Base-by-base conservation (phyloP, 345 rosid species). In the Arabidopsis arenosa region DNA sequence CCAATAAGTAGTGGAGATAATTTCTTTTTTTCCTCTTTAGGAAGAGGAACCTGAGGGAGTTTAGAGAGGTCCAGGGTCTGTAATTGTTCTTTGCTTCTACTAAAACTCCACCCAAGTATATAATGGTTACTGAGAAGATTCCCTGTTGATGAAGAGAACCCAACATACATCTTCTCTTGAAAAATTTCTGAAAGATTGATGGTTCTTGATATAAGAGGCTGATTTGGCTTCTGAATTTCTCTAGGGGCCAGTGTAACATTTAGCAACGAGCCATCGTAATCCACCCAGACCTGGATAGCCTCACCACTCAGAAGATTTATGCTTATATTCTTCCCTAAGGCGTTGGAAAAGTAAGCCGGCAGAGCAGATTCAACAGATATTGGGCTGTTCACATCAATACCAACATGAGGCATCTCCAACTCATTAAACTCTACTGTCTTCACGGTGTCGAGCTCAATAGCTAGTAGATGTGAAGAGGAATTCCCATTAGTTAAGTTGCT, bases 101-200 rank as follows among this genome's bases (percentile, higher is more conserved):
- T 80, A 74, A 83, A 90, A 78, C 90, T 90, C 90, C 96, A 90
- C 12, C 93, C 88, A 4, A 86, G 80, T 23, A 88, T 71, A 43
- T 83, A 86, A 0, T 88, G 89, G 40, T 75, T 44, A 30, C 83
- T 75, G 7, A 17, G 1, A 6, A 63, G 0, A 0, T 67, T 18
- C 0, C 88, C 85, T 2, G 89, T 84, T 7, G 94, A 7, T 23
- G 90, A 80, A n/a, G 90, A 85, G 80, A 89, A 84, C 9, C 94
- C 97, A 11, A 86, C 80, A 56, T 43, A 84, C 86, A 85, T 65
- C 4, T 51, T 37, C 1, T 80, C 72, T 57, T 61, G 28, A 70
- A 91, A 61, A 8, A 53, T 1, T 1, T 78, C 57, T 17, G 88
- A 86, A 7, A 86, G 66, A 86, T 86, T 79, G 7, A 73, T 28